Base-by-base conservation (phyloP, 352 stramenopile species). In the Pythium graminicola region DNA sequence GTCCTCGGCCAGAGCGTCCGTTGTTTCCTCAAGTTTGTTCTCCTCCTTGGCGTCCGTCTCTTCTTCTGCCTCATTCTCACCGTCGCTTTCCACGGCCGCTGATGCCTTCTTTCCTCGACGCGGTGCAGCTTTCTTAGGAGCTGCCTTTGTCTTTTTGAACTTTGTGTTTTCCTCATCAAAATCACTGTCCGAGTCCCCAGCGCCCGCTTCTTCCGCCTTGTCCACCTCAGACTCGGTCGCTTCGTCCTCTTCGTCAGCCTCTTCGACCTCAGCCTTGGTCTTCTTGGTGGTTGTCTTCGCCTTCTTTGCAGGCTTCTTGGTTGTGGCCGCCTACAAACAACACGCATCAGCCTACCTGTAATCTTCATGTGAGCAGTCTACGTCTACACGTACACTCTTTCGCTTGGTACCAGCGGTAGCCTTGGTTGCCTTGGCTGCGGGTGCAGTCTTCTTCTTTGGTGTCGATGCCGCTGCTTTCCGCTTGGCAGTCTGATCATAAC, bases 91-190 rank as follows among this genome's bases (percentile, higher is more conserved):
- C 16, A 60, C 45, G 14, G 64, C 52, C 3, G 56, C 58, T 27
- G 69, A 60, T 33, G 35, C 32, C 36, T 57, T 57, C 13, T 54
- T 63, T 19, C 4, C 23, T 53, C 39, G 48, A 54, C 40, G 39
- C 2, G 59, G 33, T 0, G 41, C 31, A 0, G 40, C 23, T 11
- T 50, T 59, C 41, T 51, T 59, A 5, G 41, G 11, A 29, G 33
- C 44, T n/a, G 35, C 44, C 36, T 61, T 69, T 29, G 35, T 42
- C 23, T 60, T 61, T 46, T 62, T 80, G 19, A 44, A 31, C 17
- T 60, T 75, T 65, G 72, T 50, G 69, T 67, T 5, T 24, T 60
- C 50, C 14, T 76, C 68, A n/a, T 87, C 80, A 50, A 86, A 88
- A 36, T 88, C 74, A 36, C 74, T 85, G 8, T 69, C 75, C 24